These are phyloP conservation scores for Penicillium goetzii DNA, from an alignment of 495 filamentous ascomycete genomes.

Conservation along the genomic window DNA sequence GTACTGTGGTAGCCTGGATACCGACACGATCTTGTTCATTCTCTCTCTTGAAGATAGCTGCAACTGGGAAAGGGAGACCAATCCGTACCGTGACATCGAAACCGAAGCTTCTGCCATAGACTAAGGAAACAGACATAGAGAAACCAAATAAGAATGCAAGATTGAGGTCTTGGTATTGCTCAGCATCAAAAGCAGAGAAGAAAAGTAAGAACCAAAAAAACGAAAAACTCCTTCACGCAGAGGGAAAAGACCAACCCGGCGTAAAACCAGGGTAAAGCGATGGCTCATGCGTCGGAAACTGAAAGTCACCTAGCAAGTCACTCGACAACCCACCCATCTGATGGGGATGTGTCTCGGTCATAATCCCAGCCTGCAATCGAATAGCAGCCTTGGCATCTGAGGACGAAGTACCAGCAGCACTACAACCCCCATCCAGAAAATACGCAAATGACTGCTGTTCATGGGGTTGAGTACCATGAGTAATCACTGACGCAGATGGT, in stretches of 20 bases:
- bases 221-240: slow-evolving; percentile 8
- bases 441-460: slow-evolving; percentile 24
- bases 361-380: slow-evolving; percentile 23
- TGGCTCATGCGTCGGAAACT: slow-evolving; percentile 31
- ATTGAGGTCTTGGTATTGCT: slow-evolving; percentile 13
- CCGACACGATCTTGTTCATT: slow-evolving; percentile 3
- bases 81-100: not conserved
- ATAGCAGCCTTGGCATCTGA: slow-evolving; percentile 21
- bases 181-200: slow-evolving; percentile 16
- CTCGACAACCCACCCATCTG: slow-evolving; percentile 30
- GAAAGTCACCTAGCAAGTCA: slow-evolving; percentile 37
- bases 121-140: slow-evolving; percentile 1
- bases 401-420: slow-evolving; percentile 1
- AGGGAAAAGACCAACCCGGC: slow-evolving; percentile 40
- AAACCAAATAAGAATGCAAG: not conserved
- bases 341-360: slow-evolving; percentile 22
- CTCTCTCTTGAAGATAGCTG: not conserved
- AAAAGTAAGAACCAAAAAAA: not conserved
- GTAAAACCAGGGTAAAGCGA: slow-evolving; percentile 34
- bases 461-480: slow-evolving; percentile 14
- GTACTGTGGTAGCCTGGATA: not conserved
- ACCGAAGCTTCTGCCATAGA: not conserved
- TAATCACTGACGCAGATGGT: slow-evolving; percentile 15
- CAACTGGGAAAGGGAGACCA: not conserved
- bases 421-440: slow-evolving; percentile 24